Base-by-base conservation (phyloP, 768 basidiomycete genomes). In the Candolleomyces aberdarensis region DNA sequence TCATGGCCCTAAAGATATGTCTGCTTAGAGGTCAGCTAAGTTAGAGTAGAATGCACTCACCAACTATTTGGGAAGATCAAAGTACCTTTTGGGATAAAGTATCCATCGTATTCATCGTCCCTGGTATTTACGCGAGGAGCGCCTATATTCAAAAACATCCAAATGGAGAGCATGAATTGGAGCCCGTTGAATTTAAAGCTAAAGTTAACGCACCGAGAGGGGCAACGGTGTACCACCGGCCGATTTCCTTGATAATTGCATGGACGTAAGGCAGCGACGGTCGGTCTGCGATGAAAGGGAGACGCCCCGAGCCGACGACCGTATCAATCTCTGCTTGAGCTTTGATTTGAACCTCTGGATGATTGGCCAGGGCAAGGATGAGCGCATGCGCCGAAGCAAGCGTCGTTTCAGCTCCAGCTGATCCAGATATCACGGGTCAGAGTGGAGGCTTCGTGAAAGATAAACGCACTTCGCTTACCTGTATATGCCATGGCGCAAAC, bases 61-160 rank as follows among this genome's bases (percentile, higher is more conserved):
- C 69, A 71, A 19, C 47, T 58, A 47, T 68, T 71, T 20, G 69
- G 55, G 10, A 68, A 43, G 3, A 71, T 51, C 15, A 66, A 41
- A n/a, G 70, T 64, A 4, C 76, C 76, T 62, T 71, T 71, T 10
- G 77, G 76, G 44, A 77, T 74, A 43, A 66, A 68, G 60, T 74
- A 75, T 7, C 75, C 75, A 43, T 70, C 66, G 53, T 73, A 76
- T 13, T 72, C 67, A 59, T 78, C 76, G 22, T 75, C 73, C 17
- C 63, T 46, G 11, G 62, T 66, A n/a, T 57, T 49, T 11, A 51
- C 43, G 56, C 64, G 68, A 7, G 62, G 61, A n/a, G 66, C 39
- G 26, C 58, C 69, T 63, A 29, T 20, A 36, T 43, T 39, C 17
- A 40, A 2, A 19, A 56, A 39, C 10, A 32, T 5, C n/a, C 31